Percentiles rank a stretch among this genome's conserved stretches.
Evolutionary conservation across 208 protist species (phyloP).

Genomic region (Blastocrithidia nonstop): DNA sequence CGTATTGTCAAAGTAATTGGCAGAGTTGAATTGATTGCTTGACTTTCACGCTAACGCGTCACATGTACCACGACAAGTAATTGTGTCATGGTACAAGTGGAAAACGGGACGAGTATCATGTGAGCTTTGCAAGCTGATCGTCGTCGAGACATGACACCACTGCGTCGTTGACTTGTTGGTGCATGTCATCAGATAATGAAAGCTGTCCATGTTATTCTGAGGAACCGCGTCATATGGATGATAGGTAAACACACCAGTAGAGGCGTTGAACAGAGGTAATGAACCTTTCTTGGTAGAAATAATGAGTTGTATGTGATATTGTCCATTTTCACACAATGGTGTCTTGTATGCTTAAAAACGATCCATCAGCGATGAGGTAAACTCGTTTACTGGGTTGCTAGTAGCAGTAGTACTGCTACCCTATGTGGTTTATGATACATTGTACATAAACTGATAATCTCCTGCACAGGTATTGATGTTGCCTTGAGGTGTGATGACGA

Average conservation of each 20-base stretch:
- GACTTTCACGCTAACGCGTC: constrained; percentile 36
- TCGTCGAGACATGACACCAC: constrained; percentile 13
- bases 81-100: constrained; percentile 26
- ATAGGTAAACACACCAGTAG: too few relatives aligned
- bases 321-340: too few relatives aligned
- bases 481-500: neutral
- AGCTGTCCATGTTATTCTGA: too few relatives aligned
- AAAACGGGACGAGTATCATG: constrained; percentile 15
- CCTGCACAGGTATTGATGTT: neutral
- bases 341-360: too few relatives aligned
- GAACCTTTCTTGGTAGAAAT: too few relatives aligned
- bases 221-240: too few relatives aligned
- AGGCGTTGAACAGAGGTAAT: too few relatives aligned
- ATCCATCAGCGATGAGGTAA: constrained; percentile 44
- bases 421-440: constrained; percentile 12
- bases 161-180: too few relatives aligned
- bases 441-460: constrained; percentile 1
- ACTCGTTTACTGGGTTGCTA: constrained; percentile 20
- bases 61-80: constrained; percentile 71
- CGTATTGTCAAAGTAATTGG: constrained; percentile 23
- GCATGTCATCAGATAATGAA: too few relatives aligned
- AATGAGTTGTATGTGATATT: too few relatives aligned
- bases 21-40: constrained; percentile 7
- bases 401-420: constrained; percentile 2
- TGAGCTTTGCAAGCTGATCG: constrained; percentile 14